Base-by-base conservation (phyloP, 345 rosid genomes). In the Linum tenue region DNA sequence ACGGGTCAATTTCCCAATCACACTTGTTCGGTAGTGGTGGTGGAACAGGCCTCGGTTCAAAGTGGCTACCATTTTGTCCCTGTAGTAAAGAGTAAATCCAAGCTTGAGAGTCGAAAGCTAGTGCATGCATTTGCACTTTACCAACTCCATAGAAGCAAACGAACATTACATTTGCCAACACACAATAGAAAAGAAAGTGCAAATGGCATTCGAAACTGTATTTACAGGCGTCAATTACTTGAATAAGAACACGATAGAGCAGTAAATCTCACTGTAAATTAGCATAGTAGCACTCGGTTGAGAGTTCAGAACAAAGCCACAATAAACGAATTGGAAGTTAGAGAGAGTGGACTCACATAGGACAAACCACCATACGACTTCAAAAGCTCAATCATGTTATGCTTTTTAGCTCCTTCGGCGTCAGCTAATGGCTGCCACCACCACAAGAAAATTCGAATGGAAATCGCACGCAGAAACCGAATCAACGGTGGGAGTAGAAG, bases 61-160 rank as follows among this genome's bases (percentile, higher is more conserved):
- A 88, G 69, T 94, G 99, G 75, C 99, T 94, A 68, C 99, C 99
- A 55, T 75, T 90, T 86, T 94, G 99, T 14, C 99, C 99, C 99
- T 94, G 84, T 73, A 77, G 56, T 70, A 76, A 22, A 56, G 37
- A 39, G 59, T 62, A 60, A 22, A 55, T 66, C 58, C 55, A 15
- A 72, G 41, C 37, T 57, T 71, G 66, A 50, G 41, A 55, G 7
- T 55, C 58, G 43, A 67, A 15, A 65, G 50, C 53, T 48, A 48
- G 2, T 15, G 14, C 53, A 2, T 48, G 50, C 50, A 43, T 43
- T 43, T 43, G 10, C 50, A 5, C 50, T 43, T 11, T 43, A 43
- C 6, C 50, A 43, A 61, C n/a, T 12, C 64, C 64, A 35, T 5
- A 48, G 9, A 9, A 48, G 53, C 9, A 48, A 48, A 15, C 12